Evolutionary conservation across 176 grass and related monocot genomes (phyloP), one percentile per base, ranked within the genome.

Genomic region (Thalia dealbata): DNA sequence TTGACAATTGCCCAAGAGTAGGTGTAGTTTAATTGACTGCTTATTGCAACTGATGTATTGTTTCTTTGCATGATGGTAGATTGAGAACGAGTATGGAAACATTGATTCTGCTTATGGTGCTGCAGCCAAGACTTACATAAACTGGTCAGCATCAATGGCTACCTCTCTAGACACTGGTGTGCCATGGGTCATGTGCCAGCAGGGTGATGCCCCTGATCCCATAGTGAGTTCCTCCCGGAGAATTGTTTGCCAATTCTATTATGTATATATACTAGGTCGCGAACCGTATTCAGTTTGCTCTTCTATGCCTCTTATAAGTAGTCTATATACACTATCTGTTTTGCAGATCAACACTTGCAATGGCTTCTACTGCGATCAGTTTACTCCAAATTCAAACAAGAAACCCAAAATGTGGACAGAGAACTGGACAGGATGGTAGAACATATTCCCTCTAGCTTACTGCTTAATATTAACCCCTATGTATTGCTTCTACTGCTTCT

Each of bases 301-400:
- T 43, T 12, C 43, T 21, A 22, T 30, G 19, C 13, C 26, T 52
- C 10, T 52, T 51, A 8, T 72, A 28, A n/a, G 8, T 61, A 66
- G 46, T 28, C 21, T 63, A 19, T 26, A 32, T 52, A 26, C 32
- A 12, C 44, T 70, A 55, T 61, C 14, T 58, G 0, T 28, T 54
- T 41, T 83, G 83, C 84, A 99, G 95, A 93, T 99, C 77, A 88
- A 99, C 95, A 93, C 95, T 62, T 99, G 95, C 81, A 99, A 99
- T 74, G 90, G 90, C 9, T 99, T 99, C 81, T 99, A 93, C 84
- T 99, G 95, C 72, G 95, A 99, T 80, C 83, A 84, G 78, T 99
- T 93, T 82, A 81, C 85, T 84, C 95, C 95, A 18, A 99, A 63
- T 78, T 93, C 85, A 6, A 67, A 71, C 29, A 77, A 73, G 73